Evolutionary conservation across 2,329 filamentous ascomycete species (phyloP).

Genomic region (Trichophyton rubrum): DNA sequence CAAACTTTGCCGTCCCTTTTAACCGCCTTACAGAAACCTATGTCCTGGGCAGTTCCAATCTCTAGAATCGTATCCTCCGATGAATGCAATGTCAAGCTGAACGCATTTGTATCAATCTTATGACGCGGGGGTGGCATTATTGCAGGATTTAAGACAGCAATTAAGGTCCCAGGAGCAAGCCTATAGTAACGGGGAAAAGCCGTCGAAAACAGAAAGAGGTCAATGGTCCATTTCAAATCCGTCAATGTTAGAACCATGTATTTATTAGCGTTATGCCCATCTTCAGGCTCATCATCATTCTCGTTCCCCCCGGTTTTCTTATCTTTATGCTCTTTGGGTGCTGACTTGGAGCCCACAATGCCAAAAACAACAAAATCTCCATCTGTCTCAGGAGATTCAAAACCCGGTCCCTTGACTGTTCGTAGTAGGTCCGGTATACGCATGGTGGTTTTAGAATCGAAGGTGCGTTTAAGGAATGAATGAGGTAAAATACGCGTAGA

Average conservation of each 20-base stretch:
- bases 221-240: constrained; percentile 80
- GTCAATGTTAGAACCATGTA: constrained; percentile 87
- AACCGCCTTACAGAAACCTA: constrained; percentile 75
- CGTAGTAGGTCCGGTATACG: constrained; percentile 69
- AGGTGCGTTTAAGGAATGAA: constrained; percentile 60
- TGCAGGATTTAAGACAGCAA: constrained; percentile 82
- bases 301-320: constrained; percentile 29
- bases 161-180: constrained; percentile 74
- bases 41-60: constrained; percentile 68
- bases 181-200: constrained; percentile 93
- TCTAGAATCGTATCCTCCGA: constrained; percentile 84
- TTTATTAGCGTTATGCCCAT: constrained; percentile 54
- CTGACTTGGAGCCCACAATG: constrained; percentile 77
- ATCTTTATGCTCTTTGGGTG: constrained; percentile 53
- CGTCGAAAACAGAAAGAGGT: constrained; percentile 81
- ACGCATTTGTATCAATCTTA: constrained; percentile 65
- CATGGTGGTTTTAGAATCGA: constrained; percentile 65
- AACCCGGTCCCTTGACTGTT: constrained; percentile 69
- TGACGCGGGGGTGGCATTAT: constrained; percentile 77
- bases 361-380: constrained; percentile 82
- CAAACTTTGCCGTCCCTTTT: constrained; percentile 77
- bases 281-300: constrained; percentile 38
- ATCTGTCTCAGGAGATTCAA: constrained; percentile 67
- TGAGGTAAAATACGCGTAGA: constrained; percentile 75
- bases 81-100: constrained; percentile 72